Base-by-base conservation (phyloP, 2,329 filamentous ascomycete genomes). In the Aspergillus sp. region DNA sequence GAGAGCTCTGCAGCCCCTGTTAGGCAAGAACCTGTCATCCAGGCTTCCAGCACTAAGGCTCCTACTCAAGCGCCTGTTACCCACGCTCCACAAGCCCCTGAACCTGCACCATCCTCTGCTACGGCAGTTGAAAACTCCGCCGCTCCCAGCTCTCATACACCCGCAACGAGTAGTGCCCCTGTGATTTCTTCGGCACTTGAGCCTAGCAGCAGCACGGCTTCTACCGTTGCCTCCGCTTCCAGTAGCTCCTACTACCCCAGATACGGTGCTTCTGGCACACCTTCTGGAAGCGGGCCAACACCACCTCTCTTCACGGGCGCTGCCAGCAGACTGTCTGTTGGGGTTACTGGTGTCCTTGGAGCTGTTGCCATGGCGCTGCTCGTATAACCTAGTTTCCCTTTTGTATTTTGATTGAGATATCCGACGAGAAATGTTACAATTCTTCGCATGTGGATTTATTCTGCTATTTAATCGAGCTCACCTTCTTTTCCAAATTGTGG, bases 221-320 rank as follows among this genome's bases (percentile, higher is more conserved):
- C 37, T 39, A 19, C 37, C 10, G 19, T 22, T 39, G 3, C 17
- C 9, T 5, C 22, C 5, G 9, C 10, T 30, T 30, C 25, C 25
- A 4, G 9, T 30, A 30, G 25, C 9, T 30, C 25, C 9, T 12
- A 12, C 25, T 30, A 30, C 25, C 9, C 25, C 4, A 10, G 25
- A 19, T 39, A 9, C 10, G 37, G 12, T 39, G 43, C 49, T 3
- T 46, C 48, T 7, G 47, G 42, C 15, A 23, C 51, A 3, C 44
- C 47, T 3, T 45, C 42, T 7, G 38, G 33, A n/a, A 35, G 39
- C 10, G 27, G 44, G 10, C 44, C 52, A 3, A 50, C 55, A 3
- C 50, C 45, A 7, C 52, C 60, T 12, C 43, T 61, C 2, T 62
- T 61, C 48, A 64, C 60, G 3, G 58, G 56, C 4, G 53, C 52